Evolutionary conservation across 768 basidiomycete species (phyloP).

Genomic region (Hebeloma cylindrosporum): DNA sequence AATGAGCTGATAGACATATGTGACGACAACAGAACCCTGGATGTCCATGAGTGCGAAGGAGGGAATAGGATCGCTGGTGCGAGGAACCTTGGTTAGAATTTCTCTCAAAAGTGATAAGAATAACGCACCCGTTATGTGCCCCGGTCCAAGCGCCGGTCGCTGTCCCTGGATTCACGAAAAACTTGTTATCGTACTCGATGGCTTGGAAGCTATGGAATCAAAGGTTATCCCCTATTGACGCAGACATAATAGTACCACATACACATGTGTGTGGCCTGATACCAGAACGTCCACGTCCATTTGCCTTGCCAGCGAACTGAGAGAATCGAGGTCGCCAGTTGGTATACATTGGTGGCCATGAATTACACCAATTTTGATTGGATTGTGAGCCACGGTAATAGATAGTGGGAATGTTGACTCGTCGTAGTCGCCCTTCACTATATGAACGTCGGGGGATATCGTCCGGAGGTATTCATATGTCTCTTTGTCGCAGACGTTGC

Average conservation of each 20-base stretch:
- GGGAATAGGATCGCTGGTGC: slow-evolving; percentile 85
- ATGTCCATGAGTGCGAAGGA: slow-evolving; percentile 98
- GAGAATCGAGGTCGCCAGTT: slow-evolving; percentile 87
- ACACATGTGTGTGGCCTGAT: slow-evolving; percentile 95
- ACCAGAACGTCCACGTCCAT: slow-evolving; percentile 98
- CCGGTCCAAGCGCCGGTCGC: slow-evolving; percentile 96
- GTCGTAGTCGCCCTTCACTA: slow-evolving; percentile 94
- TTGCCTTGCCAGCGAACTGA: slow-evolving; percentile 84
- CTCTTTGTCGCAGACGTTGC: slow-evolving; percentile 96
- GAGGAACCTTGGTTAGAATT: too few relatives aligned
- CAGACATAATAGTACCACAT: slow-evolving; percentile 28
- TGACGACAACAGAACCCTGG: slow-evolving; percentile 95
- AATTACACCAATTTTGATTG: slow-evolving; percentile 88
- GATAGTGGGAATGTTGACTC: slow-evolving; percentile 84
- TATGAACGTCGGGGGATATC: slow-evolving; percentile 89
- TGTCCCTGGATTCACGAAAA: slow-evolving; percentile 95
- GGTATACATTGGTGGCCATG: slow-evolving; percentile 96
- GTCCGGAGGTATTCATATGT: slow-evolving; percentile 95
- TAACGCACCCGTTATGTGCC: slow-evolving; percentile 58
- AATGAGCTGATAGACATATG: slow-evolving; percentile 94
- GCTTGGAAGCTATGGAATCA: slow-evolving; percentile 76
- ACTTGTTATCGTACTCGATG: slow-evolving; percentile 84
- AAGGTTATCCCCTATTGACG: not conserved
- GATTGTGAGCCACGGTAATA: slow-evolving; percentile 74
- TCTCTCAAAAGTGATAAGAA: too few relatives aligned